Evolutionary conservation across 73 alveolate species (phyloP).

Genomic region (Loxodes magnus): DNA sequence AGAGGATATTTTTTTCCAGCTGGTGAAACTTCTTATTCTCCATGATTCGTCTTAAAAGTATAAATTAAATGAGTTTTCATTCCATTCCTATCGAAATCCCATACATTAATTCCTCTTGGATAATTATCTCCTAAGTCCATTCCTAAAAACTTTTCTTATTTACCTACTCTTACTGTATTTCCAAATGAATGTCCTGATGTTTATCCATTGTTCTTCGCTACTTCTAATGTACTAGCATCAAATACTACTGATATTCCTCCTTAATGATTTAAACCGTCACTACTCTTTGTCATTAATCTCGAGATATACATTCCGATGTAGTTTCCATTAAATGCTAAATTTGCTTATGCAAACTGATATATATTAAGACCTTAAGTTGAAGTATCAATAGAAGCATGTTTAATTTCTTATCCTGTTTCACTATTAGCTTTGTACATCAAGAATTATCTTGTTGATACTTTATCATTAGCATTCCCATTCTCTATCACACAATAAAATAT

Average conservation of each 20-base stretch:
- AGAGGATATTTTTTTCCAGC: slow-evolving; percentile 7
- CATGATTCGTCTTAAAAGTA: slow-evolving; percentile 17
- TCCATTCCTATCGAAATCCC: slow-evolving; percentile 2
- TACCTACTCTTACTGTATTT: not conserved
- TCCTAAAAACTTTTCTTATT: slow-evolving; percentile 1
- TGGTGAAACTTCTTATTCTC: not conserved
- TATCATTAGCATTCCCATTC: no score
- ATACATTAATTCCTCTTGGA: slow-evolving; percentile 16
- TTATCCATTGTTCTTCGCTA: slow-evolving; percentile 16
- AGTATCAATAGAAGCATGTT: no score
- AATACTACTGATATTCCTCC: slow-evolving; percentile 21
- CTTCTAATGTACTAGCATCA: slow-evolving; percentile 7
- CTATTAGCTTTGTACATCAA: no score
- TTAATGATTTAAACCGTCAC: slow-evolving; percentile 19
- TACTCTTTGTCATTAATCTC: slow-evolving; percentile 11
- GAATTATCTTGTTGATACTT: no score
- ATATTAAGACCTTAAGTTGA: no score
- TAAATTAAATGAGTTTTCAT: slow-evolving; percentile 3
- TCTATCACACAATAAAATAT: no score
- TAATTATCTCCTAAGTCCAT: slow-evolving; percentile 23
- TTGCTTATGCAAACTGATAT: no score
- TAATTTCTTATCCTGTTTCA: no score
- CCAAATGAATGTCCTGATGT: slow-evolving; percentile 22
- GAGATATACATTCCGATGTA: slow-evolving; percentile 10
- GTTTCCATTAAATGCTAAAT: no score